Base-by-base conservation (phyloP, 2,329 filamentous ascomycete species). In the Chaetomium sp. region DNA sequence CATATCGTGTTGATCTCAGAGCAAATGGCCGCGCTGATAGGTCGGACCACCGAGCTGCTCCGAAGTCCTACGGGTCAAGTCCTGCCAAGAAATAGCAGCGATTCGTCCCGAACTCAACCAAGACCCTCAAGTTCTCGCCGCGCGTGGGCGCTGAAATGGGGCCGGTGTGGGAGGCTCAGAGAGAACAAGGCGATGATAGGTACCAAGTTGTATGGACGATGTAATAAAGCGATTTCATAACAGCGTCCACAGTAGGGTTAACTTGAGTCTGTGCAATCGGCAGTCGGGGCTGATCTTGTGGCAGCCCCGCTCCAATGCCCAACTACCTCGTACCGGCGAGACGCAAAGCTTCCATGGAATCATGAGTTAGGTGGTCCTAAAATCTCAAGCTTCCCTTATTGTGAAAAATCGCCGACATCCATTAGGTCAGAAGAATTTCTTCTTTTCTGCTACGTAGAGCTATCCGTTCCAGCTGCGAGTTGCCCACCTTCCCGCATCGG, bases 31-130 rank as follows among this genome's bases (percentile, higher is more conserved):
- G 50, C 25, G 27, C 50, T 53, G 50, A 53, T 53, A 53, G 50
- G 50, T 53, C 27, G 16, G 16, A 4, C 8, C 50, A n/a, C 33
- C 33, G 55, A 21, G 55, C 33, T 56, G 51, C 50, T 35, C 38
- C 25, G 23, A 62, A 65, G 63, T 65, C 63, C 63, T 65, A 65
- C 58, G 54, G 19, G 19, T 27, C 45, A 65, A 65, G 63, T 65
- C 63, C 63, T 65, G 61, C 45, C 13, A 19, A 53, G 13, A 2
- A 25, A 53, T 50, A n/a, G 45, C 4, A 42, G 13, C 38, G 38
- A 42, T n/a, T 42, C 38, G 13, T 42, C 38, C 16, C 38, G 19
- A n/a, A 4, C 16, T 42, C 38, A 16, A 42, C 5, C 2, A 42
- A 42, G 38, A 42, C 16, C 16, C 16, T 42, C 5, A 5, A 42